Base-by-base conservation (phyloP, 2,329 filamentous ascomycete genomes). In the Botryotinia narcissicola region DNA sequence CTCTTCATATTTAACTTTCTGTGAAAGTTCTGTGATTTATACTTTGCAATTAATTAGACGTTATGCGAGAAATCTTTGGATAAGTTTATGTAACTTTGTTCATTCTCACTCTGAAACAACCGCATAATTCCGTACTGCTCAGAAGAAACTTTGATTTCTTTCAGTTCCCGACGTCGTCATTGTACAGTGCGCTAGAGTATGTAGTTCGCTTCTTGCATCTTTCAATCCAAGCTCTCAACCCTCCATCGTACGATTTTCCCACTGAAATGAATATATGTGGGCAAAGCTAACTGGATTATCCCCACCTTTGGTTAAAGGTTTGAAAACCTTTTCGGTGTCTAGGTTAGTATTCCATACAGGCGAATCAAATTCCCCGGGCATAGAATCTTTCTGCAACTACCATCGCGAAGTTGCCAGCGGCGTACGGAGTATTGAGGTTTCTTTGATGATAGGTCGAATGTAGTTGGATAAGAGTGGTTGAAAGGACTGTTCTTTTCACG, bases 1-100 rank as follows among this genome's bases (percentile, higher is more conserved):
- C 25, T 4, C 48, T 14, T 51, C 5, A 14, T 51, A 6, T 51
- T 51, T 7, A 6, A n/a, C 10, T n/a, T 14, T 14, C 9, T 40
- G 37, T 40, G 9, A 51, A 51, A n/a, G 25, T n/a, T n/a, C 4
- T 25, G 22, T 51, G 22, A 51, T 25, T 48, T 48, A 25, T 51
- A 51, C 22, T n/a, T 14, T 6, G 25, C 4, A 0, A 14, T n/a
- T 5, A 1, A 14, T 14, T n/a, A 51, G 12, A n/a, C 4, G n/a
- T 51, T 51, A 51, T 51, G 48, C 48, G 48, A 51, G 25, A 51
- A 51, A n/a, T 5, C 12, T n/a, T 51, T 0, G 25, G 48, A n/a
- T 7, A 14, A 7, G 10, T n/a, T n/a, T 7, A n/a, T 16, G 25
- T 14, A n/a, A 51, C 5, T 51, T 51, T 51, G 25, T 25, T 14